Percentiles rank a stretch among this genome's conserved stretches.
phyloP scores from a whole-genome alignment of 345 rosid genomes.

The Sonneratia alba region DNA sequence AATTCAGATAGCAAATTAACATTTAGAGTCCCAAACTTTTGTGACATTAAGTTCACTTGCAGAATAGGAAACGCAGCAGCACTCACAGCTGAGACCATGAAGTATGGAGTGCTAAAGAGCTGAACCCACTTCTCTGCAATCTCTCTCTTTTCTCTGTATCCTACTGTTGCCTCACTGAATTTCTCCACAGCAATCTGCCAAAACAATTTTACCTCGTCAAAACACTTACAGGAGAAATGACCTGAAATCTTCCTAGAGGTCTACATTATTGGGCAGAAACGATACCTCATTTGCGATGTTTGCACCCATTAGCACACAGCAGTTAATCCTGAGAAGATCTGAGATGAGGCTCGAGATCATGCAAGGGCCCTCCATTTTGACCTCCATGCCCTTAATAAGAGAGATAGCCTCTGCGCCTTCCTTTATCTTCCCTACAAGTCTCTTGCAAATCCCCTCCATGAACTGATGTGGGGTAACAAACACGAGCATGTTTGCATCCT shows the following conservation, averaged over 20 bases:
- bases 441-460: slow-evolving; percentile 81
- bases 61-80: neutral
- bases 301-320: slow-evolving; percentile 94
- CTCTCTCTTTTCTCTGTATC: slow-evolving; percentile 55
- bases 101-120: slow-evolving; percentile 72
- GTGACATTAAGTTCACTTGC: neutral
- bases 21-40: neutral
- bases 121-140: slow-evolving; percentile 83
- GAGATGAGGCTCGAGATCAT: slow-evolving; percentile 85
- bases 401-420: slow-evolving; percentile 72
- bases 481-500: slow-evolving; percentile 81
- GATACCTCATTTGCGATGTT: slow-evolving; percentile 90
- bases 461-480: slow-evolving; percentile 95
- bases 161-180: slow-evolving; percentile 96
- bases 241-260: neutral
- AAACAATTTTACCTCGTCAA: slow-evolving; percentile 7
- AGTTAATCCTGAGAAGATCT: slow-evolving; percentile 55
- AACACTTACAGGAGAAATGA: neutral
- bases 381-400: slow-evolving; percentile 94
- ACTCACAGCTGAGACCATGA: slow-evolving; percentile 81
- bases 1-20: neutral
- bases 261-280: neutral
- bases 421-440: slow-evolving; percentile 53
- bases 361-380: slow-evolving; percentile 87
- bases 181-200: slow-evolving; percentile 79